Conservation (phyloP, 441 rosid genomes). For the Oxalis stricta region DNA sequence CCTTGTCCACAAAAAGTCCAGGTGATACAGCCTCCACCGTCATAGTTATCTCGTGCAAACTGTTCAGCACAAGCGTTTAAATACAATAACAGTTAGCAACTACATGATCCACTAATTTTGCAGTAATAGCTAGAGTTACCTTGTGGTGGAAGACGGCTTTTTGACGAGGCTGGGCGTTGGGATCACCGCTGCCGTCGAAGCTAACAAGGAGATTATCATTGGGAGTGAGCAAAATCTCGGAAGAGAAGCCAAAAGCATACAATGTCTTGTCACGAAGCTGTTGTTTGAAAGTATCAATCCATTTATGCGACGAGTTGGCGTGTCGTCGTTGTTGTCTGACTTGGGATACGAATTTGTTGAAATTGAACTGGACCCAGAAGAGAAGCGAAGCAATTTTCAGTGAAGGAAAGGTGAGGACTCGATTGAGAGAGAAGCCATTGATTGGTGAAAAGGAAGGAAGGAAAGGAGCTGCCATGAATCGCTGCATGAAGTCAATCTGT, state of each 20-base stretch:
- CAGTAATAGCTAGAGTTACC: conserved; percentile 20
- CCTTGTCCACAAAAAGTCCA: conserved; percentile 56
- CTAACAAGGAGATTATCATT: conserved; percentile 52
- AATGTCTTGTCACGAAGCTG: conserved; percentile 53
- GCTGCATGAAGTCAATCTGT: conserved; percentile 77
- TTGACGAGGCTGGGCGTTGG: conserved; percentile 31
- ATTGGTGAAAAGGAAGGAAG: conserved; percentile 45
- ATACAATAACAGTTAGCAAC: not conserved
- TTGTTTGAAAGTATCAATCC: conserved; percentile 14
- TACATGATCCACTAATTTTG: not conserved
- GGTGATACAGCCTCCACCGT: conserved; percentile 65
- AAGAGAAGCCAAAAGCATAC: conserved; percentile 62
- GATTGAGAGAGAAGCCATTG: conserved; percentile 49
- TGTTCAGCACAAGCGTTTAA: conserved; percentile 11
- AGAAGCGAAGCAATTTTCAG: conserved; percentile 51
- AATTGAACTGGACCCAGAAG: conserved; percentile 71
- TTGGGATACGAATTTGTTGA: conserved; percentile 45
- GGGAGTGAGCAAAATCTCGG: conserved; percentile 51
- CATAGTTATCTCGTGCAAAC: conserved; percentile 60
- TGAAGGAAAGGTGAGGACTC: conserved; percentile 47
- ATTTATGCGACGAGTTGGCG: conserved; percentile 24
- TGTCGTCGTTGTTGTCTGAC: conserved; percentile 18
- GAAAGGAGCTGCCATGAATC: conserved; percentile 72
- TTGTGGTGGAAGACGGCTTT: conserved; percentile 56
- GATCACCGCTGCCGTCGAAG: conserved; percentile 36